Percentiles rank a stretch among this genome's conserved stretches.
phyloP scores from a whole-genome alignment of 208 protist genomes.

The Acanthamoeba lenticulata region DNA sequence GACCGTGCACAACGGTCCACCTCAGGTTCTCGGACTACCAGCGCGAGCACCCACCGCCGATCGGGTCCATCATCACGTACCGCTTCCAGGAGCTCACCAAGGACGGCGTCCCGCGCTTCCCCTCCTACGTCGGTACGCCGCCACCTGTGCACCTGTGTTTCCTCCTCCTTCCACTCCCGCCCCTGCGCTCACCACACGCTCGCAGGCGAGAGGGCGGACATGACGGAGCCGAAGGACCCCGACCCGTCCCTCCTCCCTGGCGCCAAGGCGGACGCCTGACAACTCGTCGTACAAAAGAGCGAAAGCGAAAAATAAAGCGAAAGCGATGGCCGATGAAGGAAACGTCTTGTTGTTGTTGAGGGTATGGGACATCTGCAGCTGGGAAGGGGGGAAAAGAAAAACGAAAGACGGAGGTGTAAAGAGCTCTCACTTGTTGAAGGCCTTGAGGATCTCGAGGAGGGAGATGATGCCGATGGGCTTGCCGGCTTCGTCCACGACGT shows the following conservation, averaged over 20 bases:
- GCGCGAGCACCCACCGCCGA: constrained; percentile 76
- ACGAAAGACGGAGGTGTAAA: not conserved
- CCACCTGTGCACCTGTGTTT: not conserved
- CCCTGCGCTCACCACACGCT: not conserved
- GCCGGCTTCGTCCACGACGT: constrained; percentile 9
- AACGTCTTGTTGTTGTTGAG: not conserved
- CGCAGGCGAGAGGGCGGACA: constrained; percentile 59
- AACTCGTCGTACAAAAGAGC: not conserved
- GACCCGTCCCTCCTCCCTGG: not conserved
- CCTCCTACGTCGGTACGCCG: constrained; percentile 72
- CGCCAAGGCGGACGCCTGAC: not conserved
- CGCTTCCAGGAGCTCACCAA: constrained; percentile 83
- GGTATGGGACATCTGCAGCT: not conserved
- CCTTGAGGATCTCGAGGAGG: constrained; percentile 25
- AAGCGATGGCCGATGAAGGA: not conserved
- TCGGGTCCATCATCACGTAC: constrained; percentile 84
- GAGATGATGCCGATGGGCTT: constrained; percentile 49
- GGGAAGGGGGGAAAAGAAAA: not conserved
- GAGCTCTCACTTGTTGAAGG: not conserved
- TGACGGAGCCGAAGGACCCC: constrained; percentile 36
- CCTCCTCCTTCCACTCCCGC: not conserved
- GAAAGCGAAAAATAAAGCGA: not conserved
- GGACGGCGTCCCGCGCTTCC: constrained; percentile 83
- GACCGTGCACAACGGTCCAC: not conserved
- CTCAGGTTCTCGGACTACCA: constrained; percentile 76